Evolutionary conservation across 331 rosid genomes (phyloP), one percentile per base, ranked within the genome.

Genomic region (Dryas integrifolia): DNA sequence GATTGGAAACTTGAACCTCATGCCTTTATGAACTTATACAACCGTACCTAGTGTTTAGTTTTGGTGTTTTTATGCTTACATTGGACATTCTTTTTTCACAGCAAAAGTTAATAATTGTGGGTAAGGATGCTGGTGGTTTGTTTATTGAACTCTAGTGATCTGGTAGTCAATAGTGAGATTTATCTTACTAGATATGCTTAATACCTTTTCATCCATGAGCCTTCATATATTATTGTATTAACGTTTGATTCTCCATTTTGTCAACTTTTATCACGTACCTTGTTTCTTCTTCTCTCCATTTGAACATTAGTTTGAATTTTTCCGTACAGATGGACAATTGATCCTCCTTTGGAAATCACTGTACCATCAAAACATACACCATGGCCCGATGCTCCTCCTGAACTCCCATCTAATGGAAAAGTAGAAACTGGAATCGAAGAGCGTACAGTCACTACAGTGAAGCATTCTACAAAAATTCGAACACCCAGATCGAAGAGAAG

Each of bases 301-400:
- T 65, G 73, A 86, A 55, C 69, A 72, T 57, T 44, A 9, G 52
- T 62, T 70, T 70, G 70, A 70, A 53, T 60, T 71, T 24, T 18
- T 70, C 69, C 48, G 60, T 65, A 47, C 85, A 95, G 99, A 82
- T 95, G 99, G 99, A 85, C 85, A 26, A 88, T 92, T 55, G 92
- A 92, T 73, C 97, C 96, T 78, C 98, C 99, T 72, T 51, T 95
- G 86, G 98, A 95, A 80, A 84, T 95, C 75, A 95, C 91, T 0
- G 88, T 92, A 59, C 92, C 97, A 41, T 88, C 99, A 4, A 95
- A 90, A 82, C 91, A 83, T 61, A 92, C 93, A 16, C 96, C 96
- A 47, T 95, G 99, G 99, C 99, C 99, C 0, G 98, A 95, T 64
- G 84, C 89, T 76, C 99, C 96, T 68, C 99, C 97, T 8, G 99